Conservation (phyloP, 495 filamentous ascomycete species). For the Lindgomyces ingoldianus region DNA sequence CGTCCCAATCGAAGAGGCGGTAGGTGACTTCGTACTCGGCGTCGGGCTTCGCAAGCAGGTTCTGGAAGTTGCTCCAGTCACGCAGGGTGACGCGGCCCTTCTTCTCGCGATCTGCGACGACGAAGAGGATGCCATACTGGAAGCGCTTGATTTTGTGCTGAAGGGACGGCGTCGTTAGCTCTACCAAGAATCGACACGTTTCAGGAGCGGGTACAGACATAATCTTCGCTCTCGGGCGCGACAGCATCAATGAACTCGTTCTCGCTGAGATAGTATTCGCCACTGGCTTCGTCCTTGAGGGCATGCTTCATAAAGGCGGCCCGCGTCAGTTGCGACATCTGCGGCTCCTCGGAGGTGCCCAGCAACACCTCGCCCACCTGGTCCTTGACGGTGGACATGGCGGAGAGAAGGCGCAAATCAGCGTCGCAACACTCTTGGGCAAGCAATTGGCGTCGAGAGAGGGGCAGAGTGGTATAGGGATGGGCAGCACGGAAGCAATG, state of each 20-base stretch:
- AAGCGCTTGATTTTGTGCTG: constrained; percentile 96
- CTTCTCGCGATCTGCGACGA: constrained; percentile 76
- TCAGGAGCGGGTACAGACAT: constrained; percentile 60
- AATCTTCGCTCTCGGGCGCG: constrained; percentile 84
- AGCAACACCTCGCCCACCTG: constrained; percentile 45
- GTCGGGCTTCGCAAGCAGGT: constrained; percentile 89
- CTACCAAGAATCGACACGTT: constrained; percentile 5
- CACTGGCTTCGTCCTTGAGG: constrained; percentile 68
- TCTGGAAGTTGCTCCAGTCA: constrained; percentile 92
- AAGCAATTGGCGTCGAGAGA: constrained; percentile 14
- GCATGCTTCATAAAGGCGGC: constrained; percentile 77
- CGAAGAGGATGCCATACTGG: constrained; percentile 91
- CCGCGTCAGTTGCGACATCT: constrained; percentile 68
- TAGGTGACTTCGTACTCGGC: constrained; percentile 99
- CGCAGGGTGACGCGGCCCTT: constrained; percentile 70
- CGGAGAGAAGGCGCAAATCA: background rate
- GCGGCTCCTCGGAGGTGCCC: constrained; percentile 49
- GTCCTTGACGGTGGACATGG: constrained; percentile 43
- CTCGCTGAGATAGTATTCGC: constrained; percentile 75
- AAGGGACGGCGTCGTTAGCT: constrained; percentile 10
- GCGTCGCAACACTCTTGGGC: background rate
- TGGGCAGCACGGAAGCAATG: background rate
- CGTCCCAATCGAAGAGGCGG: constrained; percentile 85
- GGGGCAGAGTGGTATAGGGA: background rate
- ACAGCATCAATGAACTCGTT: constrained; percentile 88